phyloP scores from a whole-genome alignment of 2,329 filamentous ascomycete genomes.

The Ophiostoma montium region DNA sequence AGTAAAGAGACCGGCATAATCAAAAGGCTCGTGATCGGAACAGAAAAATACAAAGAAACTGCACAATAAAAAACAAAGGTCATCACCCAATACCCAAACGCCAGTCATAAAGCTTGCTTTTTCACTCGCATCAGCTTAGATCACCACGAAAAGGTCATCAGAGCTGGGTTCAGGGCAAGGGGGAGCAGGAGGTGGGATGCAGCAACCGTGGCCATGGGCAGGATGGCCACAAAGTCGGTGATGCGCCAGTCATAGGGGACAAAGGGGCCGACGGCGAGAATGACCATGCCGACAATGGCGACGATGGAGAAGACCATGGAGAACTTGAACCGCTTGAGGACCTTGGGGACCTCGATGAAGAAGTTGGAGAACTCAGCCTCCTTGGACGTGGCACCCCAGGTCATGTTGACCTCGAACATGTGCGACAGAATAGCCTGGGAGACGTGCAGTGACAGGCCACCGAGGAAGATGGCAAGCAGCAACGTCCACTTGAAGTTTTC shows the following conservation, averaged over 20 bases:
- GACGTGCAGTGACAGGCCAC: conserved; percentile 67
- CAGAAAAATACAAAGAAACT: background rate
- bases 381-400: conserved; percentile 73
- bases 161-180: conserved; percentile 59
- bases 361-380: conserved; percentile 72
- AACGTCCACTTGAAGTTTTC: conserved; percentile 64
- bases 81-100: background rate
- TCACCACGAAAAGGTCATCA: conserved; percentile 70
- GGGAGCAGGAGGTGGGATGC: conserved; percentile 57
- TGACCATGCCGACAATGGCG: conserved; percentile 47
- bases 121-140: background rate
- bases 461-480: conserved; percentile 66
- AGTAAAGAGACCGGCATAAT: no score
- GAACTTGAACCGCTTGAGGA: conserved; percentile 67
- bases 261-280: conserved; percentile 48
- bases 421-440: conserved; percentile 66
- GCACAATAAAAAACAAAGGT: background rate
- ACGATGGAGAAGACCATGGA: conserved; percentile 47
- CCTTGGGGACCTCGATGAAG: conserved; percentile 69
- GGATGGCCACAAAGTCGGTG: conserved; percentile 58
- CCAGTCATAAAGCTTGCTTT: background rate
- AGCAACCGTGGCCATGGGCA: conserved; percentile 61
- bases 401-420: conserved; percentile 78
- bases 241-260: conserved; percentile 53
- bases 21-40: no score